These are phyloP conservation scores for Aeminium ludgeri DNA, from an alignment of 495 filamentous ascomycete species.

Conservation along the genomic window DNA sequence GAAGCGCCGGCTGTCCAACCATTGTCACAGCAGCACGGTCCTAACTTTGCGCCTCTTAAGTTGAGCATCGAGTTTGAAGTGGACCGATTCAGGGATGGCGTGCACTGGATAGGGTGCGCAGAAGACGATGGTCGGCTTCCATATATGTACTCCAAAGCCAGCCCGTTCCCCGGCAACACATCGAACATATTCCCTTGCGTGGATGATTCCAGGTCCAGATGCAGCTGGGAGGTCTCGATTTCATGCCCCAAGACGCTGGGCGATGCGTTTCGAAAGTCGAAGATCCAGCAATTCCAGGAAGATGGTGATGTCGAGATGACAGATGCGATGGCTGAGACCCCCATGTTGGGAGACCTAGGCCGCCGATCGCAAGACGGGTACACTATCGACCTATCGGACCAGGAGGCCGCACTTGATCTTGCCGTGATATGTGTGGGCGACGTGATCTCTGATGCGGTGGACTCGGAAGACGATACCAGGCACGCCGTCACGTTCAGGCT, in stretches of 20 bases:
- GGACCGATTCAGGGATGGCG: slow-evolving; percentile 58
- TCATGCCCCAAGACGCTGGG: slow-evolving; percentile 71
- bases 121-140: slow-evolving; percentile 67
- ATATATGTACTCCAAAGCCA: slow-evolving; percentile 77
- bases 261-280: slow-evolving; percentile 44
- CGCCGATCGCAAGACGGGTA: slow-evolving; percentile 2
- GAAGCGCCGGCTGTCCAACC: slow-evolving; percentile 15
- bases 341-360: not conserved
- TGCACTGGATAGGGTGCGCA: slow-evolving; percentile 78
- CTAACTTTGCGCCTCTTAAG: slow-evolving; percentile 39
- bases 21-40: slow-evolving; percentile 16
- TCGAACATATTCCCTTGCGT: slow-evolving; percentile 83
- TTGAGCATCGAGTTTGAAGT: slow-evolving; percentile 58
- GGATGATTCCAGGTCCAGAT: slow-evolving; percentile 62
- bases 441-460: slow-evolving; percentile 60
- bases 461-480: slow-evolving; percentile 54
- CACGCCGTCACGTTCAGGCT: slow-evolving; percentile 72
- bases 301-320: slow-evolving; percentile 2
- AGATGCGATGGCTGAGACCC: slow-evolving; percentile 1
- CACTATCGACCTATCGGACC: slow-evolving; percentile 35
- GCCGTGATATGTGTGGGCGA: slow-evolving; percentile 81
- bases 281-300: not conserved
- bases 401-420: slow-evolving; percentile 76
- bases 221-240: slow-evolving; percentile 74
- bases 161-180: slow-evolving; percentile 48